These are phyloP conservation scores for Atkinsonella hypoxylon DNA, from an alignment of 2,329 filamentous ascomycete species.

Conservation along the genomic window DNA sequence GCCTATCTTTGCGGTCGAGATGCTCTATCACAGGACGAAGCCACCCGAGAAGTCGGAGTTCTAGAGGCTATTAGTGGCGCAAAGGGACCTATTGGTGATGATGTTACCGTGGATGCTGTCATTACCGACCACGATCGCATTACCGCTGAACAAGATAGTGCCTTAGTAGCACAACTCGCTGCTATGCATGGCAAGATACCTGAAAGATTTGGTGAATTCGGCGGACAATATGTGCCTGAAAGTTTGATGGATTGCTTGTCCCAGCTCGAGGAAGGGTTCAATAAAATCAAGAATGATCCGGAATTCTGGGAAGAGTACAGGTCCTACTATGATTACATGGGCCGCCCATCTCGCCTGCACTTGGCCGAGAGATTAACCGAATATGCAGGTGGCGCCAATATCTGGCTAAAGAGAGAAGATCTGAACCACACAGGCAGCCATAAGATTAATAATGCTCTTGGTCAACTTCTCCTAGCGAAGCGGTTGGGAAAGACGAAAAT, in stretches of 20 bases:
- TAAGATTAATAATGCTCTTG: constrained; percentile 98
- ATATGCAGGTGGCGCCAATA: constrained; percentile 81
- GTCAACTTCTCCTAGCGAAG: constrained; percentile 77
- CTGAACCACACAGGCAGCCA: constrained; percentile 96
- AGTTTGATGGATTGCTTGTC: constrained; percentile 94
- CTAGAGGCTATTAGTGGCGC: constrained; percentile 53
- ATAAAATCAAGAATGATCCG: constrained; percentile 73
- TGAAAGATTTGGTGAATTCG: constrained; percentile 86
- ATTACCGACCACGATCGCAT: constrained; percentile 60
- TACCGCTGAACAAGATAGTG: constrained; percentile 35
- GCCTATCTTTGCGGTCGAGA: constrained; percentile 48
- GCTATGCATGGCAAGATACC: constrained; percentile 72
- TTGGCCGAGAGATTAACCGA: constrained; percentile 79
- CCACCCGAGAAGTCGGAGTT: constrained; percentile 55
- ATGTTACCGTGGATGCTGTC: constrained; percentile 43
- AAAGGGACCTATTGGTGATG: constrained; percentile 22
- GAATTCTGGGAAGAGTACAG: constrained; percentile 96
- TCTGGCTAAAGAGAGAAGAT: constrained; percentile 97
- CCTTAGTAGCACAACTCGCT: constrained; percentile 73
- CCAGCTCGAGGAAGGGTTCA: constrained; percentile 84
- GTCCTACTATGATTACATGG: constrained; percentile 96
- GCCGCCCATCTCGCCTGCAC: constrained; percentile 83
- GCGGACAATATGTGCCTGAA: constrained; percentile 94
- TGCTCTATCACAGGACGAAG: constrained; percentile 20
- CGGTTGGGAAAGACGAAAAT: constrained; percentile 91